Evolutionary conservation across 345 rosid species (phyloP), one percentile per base, ranked within the genome.

Genomic region (Gossypium longicalyx): DNA sequence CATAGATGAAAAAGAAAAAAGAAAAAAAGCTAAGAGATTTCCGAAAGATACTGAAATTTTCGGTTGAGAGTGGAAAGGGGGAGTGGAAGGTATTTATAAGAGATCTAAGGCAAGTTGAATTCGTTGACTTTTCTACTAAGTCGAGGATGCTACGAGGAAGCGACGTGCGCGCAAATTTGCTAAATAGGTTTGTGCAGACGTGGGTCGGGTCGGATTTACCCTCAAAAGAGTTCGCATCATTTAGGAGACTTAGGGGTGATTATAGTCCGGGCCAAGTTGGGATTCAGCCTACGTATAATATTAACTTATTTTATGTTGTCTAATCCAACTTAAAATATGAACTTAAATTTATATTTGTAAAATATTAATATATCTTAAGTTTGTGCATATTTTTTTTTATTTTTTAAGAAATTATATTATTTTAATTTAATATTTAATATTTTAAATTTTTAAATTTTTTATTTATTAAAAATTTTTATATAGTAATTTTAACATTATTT

Each of bases 331-430:
- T 29, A 3, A 29, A 29, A 29, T 29, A 29, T 29, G 0, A 29
- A 0, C 0, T 0, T 29, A 29, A 29, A 29, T 0, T 4, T 1
- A 34, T 34, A 4, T 4, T 34, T 34, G 0, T 34, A 34, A 34
- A 34, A 34, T 0, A 4, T 0, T 34, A 0, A 34, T 0, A 0
- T 0, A 34, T 34, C 6, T 34, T 34, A 34, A 34, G 38, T 34
- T 34, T 34, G 38, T 0, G 0, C 38, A 34, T 29, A 29, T 29
- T n/a, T n/a, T n/a, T n/a, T n/a, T n/a, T n/a, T n/a, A n/a, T 27
- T 4, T 34, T 29, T 34, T 34, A 0, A 34, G 6, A 34, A 3
- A 34, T 34, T 34, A 34, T 34, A 4, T 34, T 34, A 34, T 4
- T 4, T 34, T 34, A 34, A 34, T 34, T 34, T 4, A 34, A 0